phyloP scores from a whole-genome alignment of 129 eudicot species.

The Helichrysum umbraculigerum region DNA sequence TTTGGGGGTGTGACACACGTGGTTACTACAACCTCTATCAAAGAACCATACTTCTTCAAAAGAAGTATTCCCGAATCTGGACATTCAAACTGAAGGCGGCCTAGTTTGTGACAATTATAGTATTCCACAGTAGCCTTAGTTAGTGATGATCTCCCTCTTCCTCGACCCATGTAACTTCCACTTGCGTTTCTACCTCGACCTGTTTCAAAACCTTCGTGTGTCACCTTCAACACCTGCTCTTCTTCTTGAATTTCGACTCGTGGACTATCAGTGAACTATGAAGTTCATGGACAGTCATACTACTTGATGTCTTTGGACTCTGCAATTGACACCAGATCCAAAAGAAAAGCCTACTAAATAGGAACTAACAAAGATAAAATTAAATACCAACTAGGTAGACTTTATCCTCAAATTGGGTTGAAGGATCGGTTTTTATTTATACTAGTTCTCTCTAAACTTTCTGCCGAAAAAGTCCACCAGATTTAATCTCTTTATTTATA shows the following conservation, averaged over 20 bases:
- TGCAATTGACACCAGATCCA: background rate
- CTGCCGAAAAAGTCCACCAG: background rate
- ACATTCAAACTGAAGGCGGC: constrained; percentile 2
- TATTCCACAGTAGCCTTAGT: background rate
- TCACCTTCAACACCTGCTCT: background rate
- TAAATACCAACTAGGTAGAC: constrained; percentile 4
- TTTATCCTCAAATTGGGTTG: background rate
- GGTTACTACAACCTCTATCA: background rate
- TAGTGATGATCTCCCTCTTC: background rate
- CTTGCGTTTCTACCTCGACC: background rate
- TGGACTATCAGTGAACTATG: constrained; percentile 1
- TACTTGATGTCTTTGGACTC: constrained; percentile 8
- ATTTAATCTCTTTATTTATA: too few relatives aligned
- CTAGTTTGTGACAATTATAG: constrained; percentile 4
- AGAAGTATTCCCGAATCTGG: background rate
- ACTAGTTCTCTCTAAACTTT: background rate
- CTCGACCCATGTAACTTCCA: constrained; percentile 3
- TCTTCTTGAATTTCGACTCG: background rate
- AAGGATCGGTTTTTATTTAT: constrained; percentile 6
- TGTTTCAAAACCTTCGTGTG: background rate
- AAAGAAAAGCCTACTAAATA: background rate
- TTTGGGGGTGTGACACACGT: too few relatives aligned
- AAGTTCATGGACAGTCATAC: background rate
- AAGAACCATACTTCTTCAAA: background rate
- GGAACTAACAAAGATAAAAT: background rate